phyloP scores from a whole-genome alignment of 2,329 filamentous ascomycete genomes.

The Pseudogymnoascus destructans region DNA sequence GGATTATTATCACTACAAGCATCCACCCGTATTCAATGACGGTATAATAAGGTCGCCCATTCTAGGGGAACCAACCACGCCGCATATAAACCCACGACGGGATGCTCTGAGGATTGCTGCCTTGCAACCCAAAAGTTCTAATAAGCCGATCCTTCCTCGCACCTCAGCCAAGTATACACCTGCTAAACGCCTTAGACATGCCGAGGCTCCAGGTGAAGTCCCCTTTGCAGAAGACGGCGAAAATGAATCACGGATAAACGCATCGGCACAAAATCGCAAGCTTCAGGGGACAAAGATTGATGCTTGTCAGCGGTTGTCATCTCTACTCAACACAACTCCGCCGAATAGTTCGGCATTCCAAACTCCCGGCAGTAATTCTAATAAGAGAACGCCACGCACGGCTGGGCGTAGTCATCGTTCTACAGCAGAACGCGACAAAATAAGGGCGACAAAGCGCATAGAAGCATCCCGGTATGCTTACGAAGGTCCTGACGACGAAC shows the following conservation, averaged over 20 bases:
- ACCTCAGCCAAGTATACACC: conserved; percentile 13
- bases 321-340: neutral
- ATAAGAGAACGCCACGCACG: neutral
- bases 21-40: neutral
- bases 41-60: neutral
- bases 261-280: neutral
- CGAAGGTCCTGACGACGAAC: conserved; percentile 22
- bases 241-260: neutral
- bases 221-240: conserved; percentile 20
- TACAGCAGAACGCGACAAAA: neutral
- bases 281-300: neutral
- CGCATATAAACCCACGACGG: conserved; percentile 9
- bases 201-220: neutral
- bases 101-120: conserved; percentile 11
- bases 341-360: neutral
- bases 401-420: neutral
- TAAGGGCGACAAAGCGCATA: neutral
- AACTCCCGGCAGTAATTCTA: neutral
- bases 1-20: neutral
- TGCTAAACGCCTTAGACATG: neutral
- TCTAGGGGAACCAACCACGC: neutral
- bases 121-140: conserved; percentile 21
- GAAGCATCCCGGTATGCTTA: conserved; percentile 2
- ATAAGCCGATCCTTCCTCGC: conserved; percentile 19
- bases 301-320: neutral